Evolutionary conservation across 2,329 filamentous ascomycete species (phyloP), one percentile per base, ranked within the genome.

Genomic region (Lachnellula willkommii): DNA sequence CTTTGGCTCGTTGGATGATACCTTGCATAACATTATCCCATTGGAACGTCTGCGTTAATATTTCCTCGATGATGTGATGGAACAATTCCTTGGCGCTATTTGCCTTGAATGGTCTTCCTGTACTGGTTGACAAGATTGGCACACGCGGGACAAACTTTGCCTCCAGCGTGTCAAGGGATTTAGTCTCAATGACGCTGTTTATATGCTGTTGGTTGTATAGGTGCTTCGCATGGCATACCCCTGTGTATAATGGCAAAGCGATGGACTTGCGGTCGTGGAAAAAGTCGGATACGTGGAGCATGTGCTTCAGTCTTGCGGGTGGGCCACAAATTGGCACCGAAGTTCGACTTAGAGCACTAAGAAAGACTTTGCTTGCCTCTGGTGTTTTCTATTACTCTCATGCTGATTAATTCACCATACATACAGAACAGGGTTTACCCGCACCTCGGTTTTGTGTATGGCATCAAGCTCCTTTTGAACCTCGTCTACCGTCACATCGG

Each of bases 181-280:
- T 35, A 3, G 49, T 58, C 8, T 63, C 51, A 26, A 73, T 59
- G 43, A 72, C 65, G 7, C 35, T 52, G 3, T 64, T 15, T 1
- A 70, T 62, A 59, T 76, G 50, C 5, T 66, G 39, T 9, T 58
- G n/a, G 8, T 40, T 63, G 60, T 75, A 76, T 17, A 77, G 64
- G 55, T 77, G 73, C 0, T 56, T 49, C 14, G 74, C 73, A 58
- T 77, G 75, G 48, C 73, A 76, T 4, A 76, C 62, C 1, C 69
- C 67, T 2, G 61, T 68, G 37, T 70, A 74, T 1, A 77, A 69
- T 0, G 73, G 72, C 9, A 77, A 53, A 1, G 65, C 49, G 4
- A 72, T 54, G 20, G 43, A 63, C 32, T 68, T 71, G 24, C 59
- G 51, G 51, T 70, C 63, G 2, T 69, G 68, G 37, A 72, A 66